A percentile compares a stretch with the other conserved stretches of the same genome.
These are phyloP conservation scores for Termitomyces sp. DNA, from an alignment of 768 basidiomycete genomes.

Conservation along the genomic window DNA sequence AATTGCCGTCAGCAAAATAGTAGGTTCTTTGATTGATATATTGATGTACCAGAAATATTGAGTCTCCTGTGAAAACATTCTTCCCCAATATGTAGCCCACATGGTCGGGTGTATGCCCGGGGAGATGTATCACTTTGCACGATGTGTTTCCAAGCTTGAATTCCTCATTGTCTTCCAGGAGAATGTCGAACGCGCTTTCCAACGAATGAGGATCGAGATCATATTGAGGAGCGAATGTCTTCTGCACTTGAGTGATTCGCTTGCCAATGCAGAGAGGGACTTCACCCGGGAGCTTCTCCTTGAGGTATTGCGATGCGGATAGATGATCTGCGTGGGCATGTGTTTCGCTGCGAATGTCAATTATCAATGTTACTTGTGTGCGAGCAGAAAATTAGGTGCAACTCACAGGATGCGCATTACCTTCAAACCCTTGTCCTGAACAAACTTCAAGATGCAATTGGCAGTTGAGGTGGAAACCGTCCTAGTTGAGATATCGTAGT, in stretches of 20 bases:
- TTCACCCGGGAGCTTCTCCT: slow-evolving; percentile 22
- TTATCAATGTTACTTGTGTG: background rate
- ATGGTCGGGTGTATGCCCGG: slow-evolving; percentile 25
- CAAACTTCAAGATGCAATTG: slow-evolving; percentile 27
- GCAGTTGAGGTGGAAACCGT: slow-evolving; percentile 28
- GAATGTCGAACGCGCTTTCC: slow-evolving; percentile 27
- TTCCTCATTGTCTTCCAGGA: slow-evolving; percentile 30
- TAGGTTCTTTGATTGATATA: background rate
- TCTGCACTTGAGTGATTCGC: slow-evolving; percentile 30
- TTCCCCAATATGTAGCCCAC: slow-evolving; percentile 32
- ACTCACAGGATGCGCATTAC: slow-evolving; percentile 31
- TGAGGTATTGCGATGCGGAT: slow-evolving; percentile 31
- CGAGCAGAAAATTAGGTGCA: background rate
- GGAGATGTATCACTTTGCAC: slow-evolving; percentile 30
- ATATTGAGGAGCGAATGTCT: slow-evolving; percentile 30
- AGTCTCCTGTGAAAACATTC: slow-evolving; percentile 35
- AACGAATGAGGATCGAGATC: slow-evolving; percentile 22
- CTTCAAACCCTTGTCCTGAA: slow-evolving; percentile 23
- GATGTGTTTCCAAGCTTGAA: slow-evolving; percentile 26
- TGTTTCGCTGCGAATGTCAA: slow-evolving; percentile 23
- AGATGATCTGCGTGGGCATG: slow-evolving; percentile 39
- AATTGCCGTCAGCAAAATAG: background rate
- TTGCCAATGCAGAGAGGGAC: slow-evolving; percentile 32
- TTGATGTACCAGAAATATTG: slow-evolving; percentile 25
- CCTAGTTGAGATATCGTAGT: slow-evolving; percentile 29